These are phyloP conservation scores for Mycocentrospora acerina DNA, from an alignment of 2,329 filamentous ascomycete species.

Conservation along the genomic window DNA sequence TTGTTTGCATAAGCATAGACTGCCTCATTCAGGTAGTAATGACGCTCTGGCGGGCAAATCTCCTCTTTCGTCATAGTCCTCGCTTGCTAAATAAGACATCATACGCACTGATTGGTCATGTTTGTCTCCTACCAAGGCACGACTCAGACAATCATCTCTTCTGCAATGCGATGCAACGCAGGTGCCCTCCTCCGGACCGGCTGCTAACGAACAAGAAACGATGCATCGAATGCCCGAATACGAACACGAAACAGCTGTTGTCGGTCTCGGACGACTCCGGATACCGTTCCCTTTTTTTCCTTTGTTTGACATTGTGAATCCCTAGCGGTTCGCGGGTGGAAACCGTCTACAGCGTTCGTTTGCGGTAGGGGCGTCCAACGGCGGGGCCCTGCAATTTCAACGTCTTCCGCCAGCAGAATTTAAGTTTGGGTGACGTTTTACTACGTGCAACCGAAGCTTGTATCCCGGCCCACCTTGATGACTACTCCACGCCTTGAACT, in stretches of 20 bases:
- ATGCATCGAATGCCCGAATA: constrained; percentile 12
- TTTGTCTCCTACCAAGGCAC: constrained; percentile 13
- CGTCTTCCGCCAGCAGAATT: constrained; percentile 7
- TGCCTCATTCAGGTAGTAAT: constrained; percentile 5
- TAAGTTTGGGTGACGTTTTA: constrained; percentile 21
- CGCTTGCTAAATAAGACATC: constrained; percentile 1
- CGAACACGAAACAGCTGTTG: constrained; percentile 4
- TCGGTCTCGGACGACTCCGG: not conserved
- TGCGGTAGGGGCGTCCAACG: constrained; percentile 5
- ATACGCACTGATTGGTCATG: constrained; percentile 6
- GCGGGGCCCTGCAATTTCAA: constrained; percentile 18
- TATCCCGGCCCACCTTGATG: constrained; percentile 11
- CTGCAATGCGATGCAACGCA: constrained; percentile 13
- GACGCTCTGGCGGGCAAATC: constrained; percentile 11
- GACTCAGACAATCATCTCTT: constrained; percentile 14
- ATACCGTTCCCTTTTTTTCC: no score
- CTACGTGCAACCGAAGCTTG: constrained; percentile 15
- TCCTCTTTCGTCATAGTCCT: constrained; percentile 7
- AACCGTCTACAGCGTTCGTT: constrained; percentile 6
- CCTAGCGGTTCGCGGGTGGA: not conserved
- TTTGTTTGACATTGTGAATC: not conserved
- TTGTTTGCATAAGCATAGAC: constrained; percentile 5
- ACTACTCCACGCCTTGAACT: constrained; percentile 1
- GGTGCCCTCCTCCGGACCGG: constrained; percentile 17
- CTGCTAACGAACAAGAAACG: constrained; percentile 16